These are phyloP conservation scores for Betula pendula DNA, from an alignment of 306 rosid genomes.

Conservation along the genomic window DNA sequence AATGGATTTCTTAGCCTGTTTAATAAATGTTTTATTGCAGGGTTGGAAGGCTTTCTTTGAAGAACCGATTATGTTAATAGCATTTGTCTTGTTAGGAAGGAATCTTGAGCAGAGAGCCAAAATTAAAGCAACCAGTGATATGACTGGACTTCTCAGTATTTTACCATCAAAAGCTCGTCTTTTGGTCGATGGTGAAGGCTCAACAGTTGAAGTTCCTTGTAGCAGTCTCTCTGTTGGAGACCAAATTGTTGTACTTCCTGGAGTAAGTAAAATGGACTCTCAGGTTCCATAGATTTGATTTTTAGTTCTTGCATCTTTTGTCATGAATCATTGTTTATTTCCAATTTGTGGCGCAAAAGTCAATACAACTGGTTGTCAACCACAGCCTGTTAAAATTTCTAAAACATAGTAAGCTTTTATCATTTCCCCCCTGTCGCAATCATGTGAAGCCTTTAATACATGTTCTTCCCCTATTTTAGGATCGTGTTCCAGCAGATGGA, in stretches of 20 bases:
- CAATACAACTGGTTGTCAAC: slow-evolving; percentile 23
- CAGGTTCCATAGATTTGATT: slow-evolving; percentile 8
- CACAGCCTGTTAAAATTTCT: slow-evolving; percentile 14
- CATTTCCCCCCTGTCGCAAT: slow-evolving; percentile 11
- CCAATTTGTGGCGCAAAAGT: slow-evolving; percentile 26
- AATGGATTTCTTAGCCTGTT: slow-evolving; percentile 24
- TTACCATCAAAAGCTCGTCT: slow-evolving; percentile 96
- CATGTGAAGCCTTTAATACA: slow-evolving; percentile 19
- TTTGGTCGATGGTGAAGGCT: slow-evolving; percentile 54
- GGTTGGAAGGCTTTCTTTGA: slow-evolving; percentile 99
- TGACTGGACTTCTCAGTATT: slow-evolving; percentile 90
- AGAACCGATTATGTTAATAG: slow-evolving; percentile 97
- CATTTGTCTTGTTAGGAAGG: slow-evolving; percentile 93
- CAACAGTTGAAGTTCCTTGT: slow-evolving; percentile 87
- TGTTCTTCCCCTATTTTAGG: slow-evolving; percentile 48
- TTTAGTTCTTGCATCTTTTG: background rate
- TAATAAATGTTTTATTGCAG: slow-evolving; percentile 51
- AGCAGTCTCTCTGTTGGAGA: slow-evolving; percentile 85
- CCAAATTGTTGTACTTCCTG: slow-evolving; percentile 79
- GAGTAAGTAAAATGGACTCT: slow-evolving; percentile 58
- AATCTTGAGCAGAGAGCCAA: slow-evolving; percentile 98
- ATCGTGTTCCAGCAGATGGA: slow-evolving; percentile 94
- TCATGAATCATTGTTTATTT: background rate
- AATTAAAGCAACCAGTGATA: slow-evolving; percentile 95
- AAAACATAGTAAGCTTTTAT: slow-evolving; percentile 5